Evolutionary conservation across 306 rosid genomes (phyloP).

Genomic region (Amphicarpaea edgeworthii): DNA sequence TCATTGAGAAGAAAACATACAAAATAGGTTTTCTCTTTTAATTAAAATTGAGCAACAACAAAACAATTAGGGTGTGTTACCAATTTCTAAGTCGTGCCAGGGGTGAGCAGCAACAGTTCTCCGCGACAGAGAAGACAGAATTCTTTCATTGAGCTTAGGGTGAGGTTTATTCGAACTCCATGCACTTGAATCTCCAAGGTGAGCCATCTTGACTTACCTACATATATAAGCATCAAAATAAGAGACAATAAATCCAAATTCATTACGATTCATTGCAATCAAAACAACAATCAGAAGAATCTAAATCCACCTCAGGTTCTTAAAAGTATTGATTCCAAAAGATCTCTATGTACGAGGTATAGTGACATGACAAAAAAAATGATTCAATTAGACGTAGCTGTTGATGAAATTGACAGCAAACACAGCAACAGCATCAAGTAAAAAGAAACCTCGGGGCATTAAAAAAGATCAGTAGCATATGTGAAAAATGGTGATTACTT

Average conservation of each 20-base stretch:
- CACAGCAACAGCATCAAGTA: slow-evolving; percentile 27
- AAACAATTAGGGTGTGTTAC: slow-evolving; percentile 44
- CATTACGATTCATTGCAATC: slow-evolving; percentile 7
- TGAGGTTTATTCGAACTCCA: slow-evolving; percentile 45
- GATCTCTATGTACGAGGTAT: neutral
- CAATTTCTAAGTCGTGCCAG: slow-evolving; percentile 98
- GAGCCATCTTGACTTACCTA: slow-evolving; percentile 64
- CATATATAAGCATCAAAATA: slow-evolving; percentile 24
- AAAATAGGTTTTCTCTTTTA: neutral
- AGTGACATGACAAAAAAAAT: neutral
- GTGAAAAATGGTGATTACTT: neutral
- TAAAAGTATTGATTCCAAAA: neutral
- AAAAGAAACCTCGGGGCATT: too few relatives aligned
- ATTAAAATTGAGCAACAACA: neutral
- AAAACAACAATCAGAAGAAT: slow-evolving; percentile 14
- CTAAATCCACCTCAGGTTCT: slow-evolving; percentile 30
- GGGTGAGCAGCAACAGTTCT: slow-evolving; percentile 98
- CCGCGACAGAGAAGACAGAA: slow-evolving; percentile 80
- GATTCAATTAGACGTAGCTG: slow-evolving; percentile 6
- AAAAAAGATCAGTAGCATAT: neutral
- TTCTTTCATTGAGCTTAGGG: slow-evolving; percentile 82
- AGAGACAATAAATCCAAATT: slow-evolving; percentile 5
- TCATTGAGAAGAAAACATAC: neutral
- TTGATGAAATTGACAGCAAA: neutral
- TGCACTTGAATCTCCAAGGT: slow-evolving; percentile 60